Evolutionary conservation across 106 monocot species (phyloP).

Genomic region (Allium cepa): DNA sequence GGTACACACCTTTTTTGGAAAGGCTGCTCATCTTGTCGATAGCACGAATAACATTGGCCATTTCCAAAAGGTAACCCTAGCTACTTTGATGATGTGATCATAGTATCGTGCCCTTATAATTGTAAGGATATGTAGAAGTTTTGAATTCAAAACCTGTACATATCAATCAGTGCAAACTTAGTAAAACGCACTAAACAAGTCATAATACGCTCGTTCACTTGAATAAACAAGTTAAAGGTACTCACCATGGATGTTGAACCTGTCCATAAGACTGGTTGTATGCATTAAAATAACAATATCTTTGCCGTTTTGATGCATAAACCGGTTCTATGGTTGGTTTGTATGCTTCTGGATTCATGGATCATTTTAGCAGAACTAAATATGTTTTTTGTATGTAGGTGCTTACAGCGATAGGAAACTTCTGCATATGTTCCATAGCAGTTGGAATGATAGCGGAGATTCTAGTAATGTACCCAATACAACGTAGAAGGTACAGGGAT

Average conservation of each 20-base stretch:
- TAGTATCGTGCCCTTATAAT: constrained; percentile 1
- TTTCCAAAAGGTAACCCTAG: constrained; percentile 66
- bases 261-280: not conserved
- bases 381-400: constrained; percentile 13
- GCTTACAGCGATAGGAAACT: constrained; percentile 64
- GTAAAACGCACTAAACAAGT: not conserved
- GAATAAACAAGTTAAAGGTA: not conserved
- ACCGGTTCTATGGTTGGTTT: not conserved
- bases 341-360: not conserved
- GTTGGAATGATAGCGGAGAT: constrained; percentile 46
- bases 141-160: not conserved
- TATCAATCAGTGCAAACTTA: not conserved
- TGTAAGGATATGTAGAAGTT: not conserved
- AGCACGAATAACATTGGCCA: constrained; percentile 95
- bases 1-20: constrained; percentile 92
- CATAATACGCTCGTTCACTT: not conserved
- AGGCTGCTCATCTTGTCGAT: constrained; percentile 92
- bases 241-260: not conserved
- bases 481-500: constrained; percentile 34
- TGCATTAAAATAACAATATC: not conserved
- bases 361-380: not conserved
- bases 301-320: not conserved
- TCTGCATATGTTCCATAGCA: constrained; percentile 64
- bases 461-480: constrained; percentile 59
- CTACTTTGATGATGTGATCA: constrained; percentile 29